phyloP scores from a whole-genome alignment of 2,329 filamentous ascomycete genomes.

The Pyrenochaeta sp. region DNA sequence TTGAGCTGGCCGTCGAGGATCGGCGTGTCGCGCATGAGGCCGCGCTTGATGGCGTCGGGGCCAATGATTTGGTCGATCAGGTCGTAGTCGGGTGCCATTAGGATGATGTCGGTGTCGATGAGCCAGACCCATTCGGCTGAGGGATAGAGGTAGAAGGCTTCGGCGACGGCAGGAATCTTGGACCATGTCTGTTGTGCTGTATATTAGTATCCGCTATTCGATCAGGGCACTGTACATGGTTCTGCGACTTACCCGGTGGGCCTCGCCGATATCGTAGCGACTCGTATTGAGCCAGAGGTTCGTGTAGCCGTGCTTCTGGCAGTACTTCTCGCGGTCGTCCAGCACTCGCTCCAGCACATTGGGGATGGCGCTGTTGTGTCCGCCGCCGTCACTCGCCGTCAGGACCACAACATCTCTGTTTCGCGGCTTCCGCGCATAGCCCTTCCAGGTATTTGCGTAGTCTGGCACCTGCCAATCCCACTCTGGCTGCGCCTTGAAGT shows the following conservation, averaged over 20 bases:
- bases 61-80: constrained; percentile 44
- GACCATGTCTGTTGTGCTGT: constrained; percentile 42
- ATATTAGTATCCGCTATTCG: not conserved
- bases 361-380: constrained; percentile 52
- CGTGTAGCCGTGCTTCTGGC: constrained; percentile 48
- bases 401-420: constrained; percentile 50
- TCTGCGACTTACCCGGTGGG: constrained; percentile 40
- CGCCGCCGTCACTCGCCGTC: constrained; percentile 52
- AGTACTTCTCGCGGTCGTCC: constrained; percentile 49
- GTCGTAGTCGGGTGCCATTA: constrained; percentile 49
- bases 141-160: constrained; percentile 50
- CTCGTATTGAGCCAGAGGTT: constrained; percentile 53
- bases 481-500: constrained; percentile 44
- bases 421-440: constrained; percentile 41
- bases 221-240: not conserved
- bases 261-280: constrained; percentile 48
- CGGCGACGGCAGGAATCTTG: constrained; percentile 52
- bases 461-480: constrained; percentile 42
- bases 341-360: constrained; percentile 47
- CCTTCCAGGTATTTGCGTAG: constrained; percentile 35
- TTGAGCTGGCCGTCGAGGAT: constrained; percentile 39
- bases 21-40: constrained; percentile 35
- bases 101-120: constrained; percentile 53
- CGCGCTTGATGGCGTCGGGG: constrained; percentile 42
- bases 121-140: constrained; percentile 54